phyloP scores from a whole-genome alignment of 495 filamentous ascomycete species.

The Cercophora sp. region DNA sequence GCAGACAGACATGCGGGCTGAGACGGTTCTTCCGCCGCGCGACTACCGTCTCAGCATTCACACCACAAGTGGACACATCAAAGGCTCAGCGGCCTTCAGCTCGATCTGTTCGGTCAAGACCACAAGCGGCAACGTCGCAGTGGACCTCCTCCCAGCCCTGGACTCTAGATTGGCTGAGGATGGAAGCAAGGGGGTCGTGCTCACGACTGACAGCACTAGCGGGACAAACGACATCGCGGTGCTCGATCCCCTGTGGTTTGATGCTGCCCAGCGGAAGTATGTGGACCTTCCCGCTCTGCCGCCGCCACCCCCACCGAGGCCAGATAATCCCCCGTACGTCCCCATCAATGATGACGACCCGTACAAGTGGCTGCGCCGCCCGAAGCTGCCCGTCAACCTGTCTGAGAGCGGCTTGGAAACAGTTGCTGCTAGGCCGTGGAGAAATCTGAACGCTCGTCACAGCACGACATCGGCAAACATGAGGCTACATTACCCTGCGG shows the following conservation, averaged over 20 bases:
- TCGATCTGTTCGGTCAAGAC: conserved; percentile 17
- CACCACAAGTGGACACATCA: conserved; percentile 32
- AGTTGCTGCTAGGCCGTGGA: conserved; percentile 6
- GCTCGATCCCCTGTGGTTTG: conserved; percentile 35
- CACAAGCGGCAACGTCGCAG: conserved; percentile 24
- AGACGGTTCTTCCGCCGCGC: conserved; percentile 29
- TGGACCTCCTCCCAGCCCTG: conserved; percentile 38
- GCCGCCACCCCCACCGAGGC: neutral
- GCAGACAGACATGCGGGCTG: neutral
- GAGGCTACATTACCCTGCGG: conserved; percentile 29
- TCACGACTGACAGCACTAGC: conserved; percentile 34
- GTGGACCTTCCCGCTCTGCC: neutral
- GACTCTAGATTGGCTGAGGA: conserved; percentile 8
- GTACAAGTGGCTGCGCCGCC: too few species aligned
- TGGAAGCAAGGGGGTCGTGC: neutral
- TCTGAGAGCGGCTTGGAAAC: too few species aligned
- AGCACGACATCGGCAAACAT: conserved; percentile 33
- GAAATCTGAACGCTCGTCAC: conserved; percentile 28
- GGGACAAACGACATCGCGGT: conserved; percentile 27
- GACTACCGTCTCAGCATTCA: conserved; percentile 40
- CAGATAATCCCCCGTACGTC: neutral
- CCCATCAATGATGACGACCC: neutral
- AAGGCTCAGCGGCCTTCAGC: conserved; percentile 30
- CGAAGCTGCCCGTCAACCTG: too few species aligned
- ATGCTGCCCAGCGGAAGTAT: neutral